These are phyloP conservation scores for Parastagonospora avenae DNA, from an alignment of 2,329 filamentous ascomycete genomes.

Conservation along the genomic window DNA sequence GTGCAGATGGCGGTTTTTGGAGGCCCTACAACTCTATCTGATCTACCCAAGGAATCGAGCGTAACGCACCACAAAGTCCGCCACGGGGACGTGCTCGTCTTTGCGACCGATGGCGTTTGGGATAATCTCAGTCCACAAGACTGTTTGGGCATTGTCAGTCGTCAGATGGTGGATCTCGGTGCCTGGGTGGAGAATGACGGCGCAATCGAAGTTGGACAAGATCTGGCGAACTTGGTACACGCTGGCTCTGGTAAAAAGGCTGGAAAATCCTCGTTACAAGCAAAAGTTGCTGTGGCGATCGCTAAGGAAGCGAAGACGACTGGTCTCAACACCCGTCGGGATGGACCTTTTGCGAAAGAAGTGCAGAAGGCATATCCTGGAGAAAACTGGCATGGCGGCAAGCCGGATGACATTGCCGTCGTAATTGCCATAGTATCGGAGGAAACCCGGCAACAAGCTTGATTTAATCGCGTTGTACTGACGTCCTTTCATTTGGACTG, in stretches of 20 bases:
- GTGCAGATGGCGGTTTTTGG: conserved; percentile 84
- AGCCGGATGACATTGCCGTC: conserved; percentile 94
- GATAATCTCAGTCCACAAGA: conserved; percentile 95
- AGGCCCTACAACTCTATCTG: conserved; percentile 69
- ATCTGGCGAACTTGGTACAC: conserved; percentile 61
- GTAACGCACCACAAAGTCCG: conserved; percentile 76
- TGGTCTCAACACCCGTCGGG: conserved; percentile 77
- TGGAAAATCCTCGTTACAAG: conserved; percentile 68
- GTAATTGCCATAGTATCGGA: conserved; percentile 64
- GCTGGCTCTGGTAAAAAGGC: conserved; percentile 51
- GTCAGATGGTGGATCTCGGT: conserved; percentile 72
- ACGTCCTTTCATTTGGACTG: conserved; percentile 23
- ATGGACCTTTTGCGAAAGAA: conserved; percentile 94
- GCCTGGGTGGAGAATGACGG: conserved; percentile 70
- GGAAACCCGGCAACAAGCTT: conserved; percentile 17
- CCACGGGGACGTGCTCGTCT: conserved; percentile 91
- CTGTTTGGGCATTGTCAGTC: conserved; percentile 78
- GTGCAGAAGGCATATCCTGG: conserved; percentile 85
- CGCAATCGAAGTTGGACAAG: conserved; percentile 60
- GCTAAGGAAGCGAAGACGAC: conserved; percentile 82
- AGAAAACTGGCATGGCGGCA: conserved; percentile 88
- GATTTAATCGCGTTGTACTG: conserved; percentile 18
- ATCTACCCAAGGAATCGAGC: conserved; percentile 83
- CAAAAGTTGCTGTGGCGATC: conserved; percentile 77
- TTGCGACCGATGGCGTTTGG: conserved; percentile 94